Evolutionary conservation across 2,329 filamentous ascomycete genomes (phyloP).

Genomic region (Westerdykella ornata): DNA sequence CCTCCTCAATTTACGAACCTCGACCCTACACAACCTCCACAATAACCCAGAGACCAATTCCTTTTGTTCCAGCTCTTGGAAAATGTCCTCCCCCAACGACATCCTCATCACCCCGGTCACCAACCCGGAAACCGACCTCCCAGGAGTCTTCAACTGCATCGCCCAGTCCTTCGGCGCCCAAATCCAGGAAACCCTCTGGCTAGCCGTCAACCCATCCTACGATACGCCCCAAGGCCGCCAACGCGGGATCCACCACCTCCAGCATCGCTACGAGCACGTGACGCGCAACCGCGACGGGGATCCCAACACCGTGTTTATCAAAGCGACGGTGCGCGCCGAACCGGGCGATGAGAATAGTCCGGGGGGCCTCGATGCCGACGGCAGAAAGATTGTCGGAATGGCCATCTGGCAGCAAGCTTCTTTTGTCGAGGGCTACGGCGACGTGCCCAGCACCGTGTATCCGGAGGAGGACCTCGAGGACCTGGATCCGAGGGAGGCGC

Average conservation of each 20-base stretch:
- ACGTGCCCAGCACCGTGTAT: conserved; percentile 9
- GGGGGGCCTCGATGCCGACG: too few relatives aligned
- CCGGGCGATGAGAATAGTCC: conserved; percentile 7
- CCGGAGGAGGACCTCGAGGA: conserved; percentile 26
- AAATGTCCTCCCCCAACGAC: too few relatives aligned
- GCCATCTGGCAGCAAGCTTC: conserved; percentile 53
- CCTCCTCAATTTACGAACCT: too few relatives aligned
- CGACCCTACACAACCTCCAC: too few relatives aligned
- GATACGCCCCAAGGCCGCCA: conserved; percentile 44
- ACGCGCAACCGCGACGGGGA: conserved; percentile 42
- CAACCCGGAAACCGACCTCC: background rate
- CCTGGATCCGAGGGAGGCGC: conserved; percentile 41
- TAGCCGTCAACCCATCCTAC: conserved; percentile 50
- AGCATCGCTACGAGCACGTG: conserved; percentile 39
- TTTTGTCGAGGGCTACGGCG: conserved; percentile 45
- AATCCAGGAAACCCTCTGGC: conserved; percentile 48
- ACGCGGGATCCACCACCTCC: conserved; percentile 35
- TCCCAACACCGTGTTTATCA: conserved; percentile 49
- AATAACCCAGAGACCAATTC: too few relatives aligned
- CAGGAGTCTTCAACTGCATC: conserved; percentile 25
- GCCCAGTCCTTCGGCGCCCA: conserved; percentile 47
- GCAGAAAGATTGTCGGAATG: conserved; percentile 42
- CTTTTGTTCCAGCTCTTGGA: too few relatives aligned
- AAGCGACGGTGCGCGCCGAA: conserved; percentile 43
- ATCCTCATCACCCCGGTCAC: too few relatives aligned